Percentiles rank a stretch among this genome's conserved stretches.
These are phyloP conservation scores for Puccinellia tenuiflora DNA, from an alignment of 176 grass and related monocot species.

Conservation along the genomic window DNA sequence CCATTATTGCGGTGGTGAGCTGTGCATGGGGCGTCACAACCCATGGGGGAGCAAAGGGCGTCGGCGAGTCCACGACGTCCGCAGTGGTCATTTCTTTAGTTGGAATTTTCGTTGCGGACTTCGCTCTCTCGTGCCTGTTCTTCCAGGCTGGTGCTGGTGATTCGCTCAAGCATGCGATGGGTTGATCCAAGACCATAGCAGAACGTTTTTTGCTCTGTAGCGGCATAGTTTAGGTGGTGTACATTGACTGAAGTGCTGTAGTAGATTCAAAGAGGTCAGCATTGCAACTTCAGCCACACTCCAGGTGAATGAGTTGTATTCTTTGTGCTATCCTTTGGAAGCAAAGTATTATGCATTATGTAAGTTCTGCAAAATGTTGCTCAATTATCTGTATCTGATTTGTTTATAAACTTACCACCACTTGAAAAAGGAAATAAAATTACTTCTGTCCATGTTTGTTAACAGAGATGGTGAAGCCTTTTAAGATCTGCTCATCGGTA, in stretches of 20 bases:
- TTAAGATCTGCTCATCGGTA: not conserved
- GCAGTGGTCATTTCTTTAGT: constrained; percentile 91
- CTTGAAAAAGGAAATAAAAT: not conserved
- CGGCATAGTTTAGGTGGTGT: constrained; percentile 28
- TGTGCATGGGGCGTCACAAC: constrained; percentile 95
- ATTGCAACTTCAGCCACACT: not conserved
- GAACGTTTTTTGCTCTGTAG: not conserved
- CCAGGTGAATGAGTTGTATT: constrained; percentile 29
- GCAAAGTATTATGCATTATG: not conserved
- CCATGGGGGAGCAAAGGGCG: constrained; percentile 85
- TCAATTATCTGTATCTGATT: constrained; percentile 6
- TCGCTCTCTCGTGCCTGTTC: constrained; percentile 72
- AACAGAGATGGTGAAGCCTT: constrained; percentile 1
- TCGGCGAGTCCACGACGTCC: constrained; percentile 91
- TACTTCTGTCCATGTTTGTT: not conserved
- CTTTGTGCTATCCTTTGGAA: not conserved
- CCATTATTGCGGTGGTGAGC: constrained; percentile 81
- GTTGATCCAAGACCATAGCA: constrained; percentile 21
- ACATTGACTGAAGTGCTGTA: constrained; percentile 16
- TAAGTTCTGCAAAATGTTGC: constrained; percentile 1
- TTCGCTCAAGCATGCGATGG: constrained; percentile 90
- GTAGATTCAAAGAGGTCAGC: constrained; percentile 6
- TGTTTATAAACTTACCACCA: constrained; percentile 25
- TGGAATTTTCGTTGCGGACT: constrained; percentile 80
- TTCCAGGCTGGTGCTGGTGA: constrained; percentile 87